Base-by-base conservation (phyloP, 2,329 filamentous ascomycete genomes). In the Colletotrichum brevisporum region DNA sequence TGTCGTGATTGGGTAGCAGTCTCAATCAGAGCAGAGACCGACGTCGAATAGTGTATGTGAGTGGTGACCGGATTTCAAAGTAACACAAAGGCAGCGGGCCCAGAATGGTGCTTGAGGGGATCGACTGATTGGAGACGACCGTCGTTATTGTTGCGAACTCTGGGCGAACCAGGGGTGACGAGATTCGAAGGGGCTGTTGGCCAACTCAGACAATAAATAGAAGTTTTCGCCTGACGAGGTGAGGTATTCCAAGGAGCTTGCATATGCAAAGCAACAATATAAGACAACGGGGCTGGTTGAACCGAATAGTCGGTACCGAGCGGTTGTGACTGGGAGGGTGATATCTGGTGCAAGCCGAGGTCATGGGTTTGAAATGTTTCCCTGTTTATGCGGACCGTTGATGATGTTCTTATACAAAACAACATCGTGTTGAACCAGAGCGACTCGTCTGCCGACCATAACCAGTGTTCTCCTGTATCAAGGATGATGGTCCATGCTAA, bases 351-450 rank as follows among this genome's bases (percentile, higher is more conserved):
- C 31, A 10, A 36, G 31, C 31, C 31, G 31, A 36, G 31, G 31
- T 36, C 31, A 3, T 36, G 31, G 31, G 31, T 36, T 12, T 10
- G 31, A 36, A 10, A 3, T 36, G 31, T 36, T 36, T 10, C 31
- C 31, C 8, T 36, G 9, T 36, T 36, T 36, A 36, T 36, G 31
- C 31, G 31, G 31, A 36, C 15, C 16, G 36, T 47, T 26, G 45
- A 58, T 47, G 51, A 52, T 21, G 26, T 52, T 60, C 54, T 69
- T 69, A 69, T 69, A 69, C 31, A 31, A 31, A 18, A 5, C 27
- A 16, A 13, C n/a, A 16, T 36, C 39, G 24, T 47, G 54, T 26
- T 41, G 21, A 43, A 31, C 50, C 53, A 24, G 41, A 47, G 10
- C 36, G 26, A 16, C 43, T 58, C 43, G 15, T 13, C 24, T 13